phyloP scores from a whole-genome alignment of 78 protist genomes.

The Diacronema lutheri region DNA sequence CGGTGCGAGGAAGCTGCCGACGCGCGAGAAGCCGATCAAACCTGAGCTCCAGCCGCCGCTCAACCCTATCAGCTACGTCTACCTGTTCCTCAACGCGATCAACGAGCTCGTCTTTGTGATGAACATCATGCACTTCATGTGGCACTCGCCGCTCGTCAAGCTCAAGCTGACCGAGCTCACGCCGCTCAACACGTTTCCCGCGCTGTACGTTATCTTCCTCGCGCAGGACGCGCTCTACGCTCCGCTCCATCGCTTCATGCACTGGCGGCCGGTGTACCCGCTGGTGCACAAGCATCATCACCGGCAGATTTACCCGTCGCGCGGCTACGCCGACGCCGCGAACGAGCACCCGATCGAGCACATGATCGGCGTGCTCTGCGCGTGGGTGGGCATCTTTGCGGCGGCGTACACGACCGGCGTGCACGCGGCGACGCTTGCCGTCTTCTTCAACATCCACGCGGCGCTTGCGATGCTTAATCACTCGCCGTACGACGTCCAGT shows the following conservation, averaged over 20 bases:
- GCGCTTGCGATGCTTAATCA: background rate
- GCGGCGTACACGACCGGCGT: background rate
- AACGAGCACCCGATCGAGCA: conserved; percentile 16
- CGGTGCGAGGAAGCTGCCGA: background rate
- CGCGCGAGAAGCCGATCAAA: background rate
- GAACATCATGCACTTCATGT: background rate
- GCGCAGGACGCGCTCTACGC: background rate
- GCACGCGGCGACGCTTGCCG: background rate
- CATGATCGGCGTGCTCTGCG: background rate
- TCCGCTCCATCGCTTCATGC: conserved; percentile 4
- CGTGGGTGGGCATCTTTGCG: background rate
- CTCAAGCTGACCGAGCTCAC: background rate
- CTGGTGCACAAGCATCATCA: conserved; percentile 16
- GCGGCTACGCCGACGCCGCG: conserved; percentile 13
- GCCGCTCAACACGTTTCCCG: background rate
- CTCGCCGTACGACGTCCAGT: background rate
- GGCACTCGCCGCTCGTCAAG: background rate
- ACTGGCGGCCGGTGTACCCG: background rate
- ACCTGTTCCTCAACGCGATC: background rate
- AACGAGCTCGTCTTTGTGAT: background rate
- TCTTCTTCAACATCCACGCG: background rate
- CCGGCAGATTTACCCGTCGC: background rate
- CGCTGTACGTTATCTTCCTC: background rate
- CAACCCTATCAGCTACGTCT: background rate
- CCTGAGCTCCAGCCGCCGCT: background rate